A percentile compares a stretch with the other conserved stretches of the same genome.
These are phyloP conservation scores for Phragmites australis DNA, from an alignment of 176 grass and related monocot genomes.

Conservation along the genomic window DNA sequence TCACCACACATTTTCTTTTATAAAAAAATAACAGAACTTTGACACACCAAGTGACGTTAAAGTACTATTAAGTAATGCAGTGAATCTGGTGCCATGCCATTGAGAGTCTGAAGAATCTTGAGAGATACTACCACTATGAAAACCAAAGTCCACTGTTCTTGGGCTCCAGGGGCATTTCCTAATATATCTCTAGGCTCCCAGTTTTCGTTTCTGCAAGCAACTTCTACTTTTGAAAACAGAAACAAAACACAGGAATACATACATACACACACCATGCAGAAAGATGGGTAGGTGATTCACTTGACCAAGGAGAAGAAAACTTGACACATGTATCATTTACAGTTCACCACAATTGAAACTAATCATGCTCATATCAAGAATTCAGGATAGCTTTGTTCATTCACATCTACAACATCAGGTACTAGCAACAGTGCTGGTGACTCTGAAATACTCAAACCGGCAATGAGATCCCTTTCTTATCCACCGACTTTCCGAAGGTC, in stretches of 20 bases:
- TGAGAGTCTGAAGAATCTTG: slow-evolving; percentile 43
- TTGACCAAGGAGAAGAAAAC: slow-evolving; percentile 16
- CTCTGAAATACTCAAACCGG: not conserved
- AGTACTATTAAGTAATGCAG: slow-evolving; percentile 27
- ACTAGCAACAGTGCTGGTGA: not conserved
- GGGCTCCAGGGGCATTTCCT: not conserved
- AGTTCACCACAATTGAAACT: not conserved
- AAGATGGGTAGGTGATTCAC: slow-evolving; percentile 18
- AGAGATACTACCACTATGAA: slow-evolving; percentile 42
- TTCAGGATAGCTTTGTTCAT: not conserved
- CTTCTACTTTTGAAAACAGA: not conserved
- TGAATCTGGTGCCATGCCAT: slow-evolving; percentile 13
- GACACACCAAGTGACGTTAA: slow-evolving; percentile 30
- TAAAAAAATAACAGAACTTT: not conserved
- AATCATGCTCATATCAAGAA: slow-evolving; percentile 20
- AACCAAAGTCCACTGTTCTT: slow-evolving; percentile 30
- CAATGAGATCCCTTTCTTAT: not conserved
- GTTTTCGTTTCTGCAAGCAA: slow-evolving; percentile 42
- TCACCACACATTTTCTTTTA: not conserved
- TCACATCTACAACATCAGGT: slow-evolving; percentile 4
- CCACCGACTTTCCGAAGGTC: not conserved
- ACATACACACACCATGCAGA: slow-evolving; percentile 17
- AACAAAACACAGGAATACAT: not conserved
- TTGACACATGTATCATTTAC: not conserved
- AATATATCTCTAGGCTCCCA: not conserved